These are phyloP conservation scores for Scheffersomyces ergatensis DNA, from an alignment of 805 yeast species.

Conservation along the genomic window DNA sequence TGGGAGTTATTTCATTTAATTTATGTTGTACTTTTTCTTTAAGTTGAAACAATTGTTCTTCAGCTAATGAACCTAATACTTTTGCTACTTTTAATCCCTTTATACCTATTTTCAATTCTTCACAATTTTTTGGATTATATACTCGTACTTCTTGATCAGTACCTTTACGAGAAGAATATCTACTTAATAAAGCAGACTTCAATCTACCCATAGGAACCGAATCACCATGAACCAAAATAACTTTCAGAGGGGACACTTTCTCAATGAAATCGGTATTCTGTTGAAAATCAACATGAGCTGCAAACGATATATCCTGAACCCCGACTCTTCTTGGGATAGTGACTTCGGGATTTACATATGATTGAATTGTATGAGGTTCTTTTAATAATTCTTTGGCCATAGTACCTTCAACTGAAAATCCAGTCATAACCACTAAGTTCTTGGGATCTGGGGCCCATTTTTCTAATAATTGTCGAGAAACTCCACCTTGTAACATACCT, in stretches of 20 bases:
- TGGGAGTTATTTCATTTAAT: conserved; percentile 44
- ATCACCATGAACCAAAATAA: conserved; percentile 95
- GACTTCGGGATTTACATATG: conserved; percentile 74
- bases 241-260: conserved; percentile 75
- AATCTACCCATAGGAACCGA: conserved; percentile 98
- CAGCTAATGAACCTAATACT: conserved; percentile 54
- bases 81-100: conserved; percentile 84
- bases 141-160: conserved; percentile 89
- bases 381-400: conserved; percentile 87
- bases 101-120: conserved; percentile 70
- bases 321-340: conserved; percentile 82
- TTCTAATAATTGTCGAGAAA: conserved; percentile 85
- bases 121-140: conserved; percentile 90
- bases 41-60: conserved; percentile 31
- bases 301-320: conserved; percentile 94
- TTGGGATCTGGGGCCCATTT: conserved; percentile 97
- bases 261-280: conserved; percentile 92
- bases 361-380: conserved; percentile 89
- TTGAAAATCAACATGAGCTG: conserved; percentile 98
- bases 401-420: conserved; percentile 98
- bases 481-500: conserved; percentile 97
- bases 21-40: conserved; percentile 57
- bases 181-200: conserved; percentile 86
- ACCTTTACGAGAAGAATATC: conserved; percentile 75
- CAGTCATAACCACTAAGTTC: conserved; percentile 84